Percentiles rank a stretch among this genome's conserved stretches.
These are phyloP conservation scores for Limnanthes douglasii DNA, from an alignment of 345 rosid species.

Conservation along the genomic window DNA sequence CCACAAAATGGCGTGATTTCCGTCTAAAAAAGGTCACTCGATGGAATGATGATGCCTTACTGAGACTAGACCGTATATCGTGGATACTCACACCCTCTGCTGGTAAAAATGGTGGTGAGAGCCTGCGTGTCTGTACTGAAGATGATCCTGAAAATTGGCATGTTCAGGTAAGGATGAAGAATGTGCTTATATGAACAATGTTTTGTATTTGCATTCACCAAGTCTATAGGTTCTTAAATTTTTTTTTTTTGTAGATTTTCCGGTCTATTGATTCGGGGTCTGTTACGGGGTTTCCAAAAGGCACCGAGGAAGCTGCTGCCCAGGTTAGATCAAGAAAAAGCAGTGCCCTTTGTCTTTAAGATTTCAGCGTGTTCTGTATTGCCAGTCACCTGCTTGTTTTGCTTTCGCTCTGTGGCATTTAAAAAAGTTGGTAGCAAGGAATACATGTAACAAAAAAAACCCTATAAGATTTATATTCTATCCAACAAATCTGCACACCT, in stretches of 20 bases:
- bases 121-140: slow-evolving; percentile 20
- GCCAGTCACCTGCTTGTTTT: background rate
- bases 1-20: slow-evolving; percentile 36
- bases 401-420: background rate
- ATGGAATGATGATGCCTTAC: slow-evolving; percentile 40
- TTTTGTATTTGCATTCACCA: too few relatives aligned
- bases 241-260: slow-evolving; percentile 25
- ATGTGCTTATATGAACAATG: background rate
- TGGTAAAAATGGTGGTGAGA: slow-evolving; percentile 22
- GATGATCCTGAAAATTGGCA: slow-evolving; percentile 56
- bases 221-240: too few relatives aligned
- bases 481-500: too few relatives aligned
- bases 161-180: slow-evolving; percentile 29
- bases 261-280: slow-evolving; percentile 76
- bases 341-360: background rate
- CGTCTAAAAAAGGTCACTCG: slow-evolving; percentile 29
- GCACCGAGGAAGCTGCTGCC: slow-evolving; percentile 22
- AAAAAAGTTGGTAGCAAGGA: too few relatives aligned
- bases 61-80: slow-evolving; percentile 39
- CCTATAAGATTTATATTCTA: too few relatives aligned
- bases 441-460: too few relatives aligned
- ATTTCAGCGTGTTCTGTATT: background rate
- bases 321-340: slow-evolving; percentile 22
- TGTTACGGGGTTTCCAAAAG: slow-evolving; percentile 52
- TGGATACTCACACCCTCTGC: slow-evolving; percentile 39